Evolutionary conservation across 805 yeast genomes (phyloP).

Genomic region (Wickerhamiella australiensis): DNA sequence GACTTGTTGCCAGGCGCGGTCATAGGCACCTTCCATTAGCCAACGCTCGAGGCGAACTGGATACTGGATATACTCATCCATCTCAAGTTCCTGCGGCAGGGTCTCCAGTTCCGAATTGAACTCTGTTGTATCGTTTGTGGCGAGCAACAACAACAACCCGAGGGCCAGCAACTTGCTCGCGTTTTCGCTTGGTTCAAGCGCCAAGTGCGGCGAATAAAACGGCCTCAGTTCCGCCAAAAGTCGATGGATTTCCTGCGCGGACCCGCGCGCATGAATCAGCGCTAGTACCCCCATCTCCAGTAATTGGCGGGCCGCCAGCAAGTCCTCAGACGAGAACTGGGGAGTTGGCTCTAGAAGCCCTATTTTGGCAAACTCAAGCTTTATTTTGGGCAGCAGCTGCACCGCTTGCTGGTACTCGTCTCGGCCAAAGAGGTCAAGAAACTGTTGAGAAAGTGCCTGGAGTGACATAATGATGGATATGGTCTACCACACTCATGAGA

Average conservation of each 20-base stretch:
- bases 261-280: constrained; percentile 49
- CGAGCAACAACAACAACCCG: constrained; percentile 60
- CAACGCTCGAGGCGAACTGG: constrained; percentile 85
- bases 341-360: constrained; percentile 60
- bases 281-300: constrained; percentile 81
- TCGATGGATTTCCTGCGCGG: constrained; percentile 53
- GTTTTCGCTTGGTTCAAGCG: constrained; percentile 41
- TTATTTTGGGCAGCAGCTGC: constrained; percentile 53
- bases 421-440: constrained; percentile 50
- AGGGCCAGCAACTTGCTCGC: constrained; percentile 64
- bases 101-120: constrained; percentile 84
- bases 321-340: constrained; percentile 37
- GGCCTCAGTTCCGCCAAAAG: constrained; percentile 63
- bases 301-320: constrained; percentile 66
- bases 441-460: constrained; percentile 55
- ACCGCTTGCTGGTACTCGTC: constrained; percentile 53
- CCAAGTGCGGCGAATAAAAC: constrained; percentile 44
- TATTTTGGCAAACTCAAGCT: constrained; percentile 65
- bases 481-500: too few relatives aligned
- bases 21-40: constrained; percentile 94
- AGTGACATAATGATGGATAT: too few relatives aligned
- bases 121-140: constrained; percentile 72
- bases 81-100: constrained; percentile 46
- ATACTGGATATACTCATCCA: constrained; percentile 60
- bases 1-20: constrained; percentile 72